These are phyloP conservation scores for Wallacemonas rigidus DNA, from an alignment of 208 protist genomes.

Conservation along the genomic window DNA sequence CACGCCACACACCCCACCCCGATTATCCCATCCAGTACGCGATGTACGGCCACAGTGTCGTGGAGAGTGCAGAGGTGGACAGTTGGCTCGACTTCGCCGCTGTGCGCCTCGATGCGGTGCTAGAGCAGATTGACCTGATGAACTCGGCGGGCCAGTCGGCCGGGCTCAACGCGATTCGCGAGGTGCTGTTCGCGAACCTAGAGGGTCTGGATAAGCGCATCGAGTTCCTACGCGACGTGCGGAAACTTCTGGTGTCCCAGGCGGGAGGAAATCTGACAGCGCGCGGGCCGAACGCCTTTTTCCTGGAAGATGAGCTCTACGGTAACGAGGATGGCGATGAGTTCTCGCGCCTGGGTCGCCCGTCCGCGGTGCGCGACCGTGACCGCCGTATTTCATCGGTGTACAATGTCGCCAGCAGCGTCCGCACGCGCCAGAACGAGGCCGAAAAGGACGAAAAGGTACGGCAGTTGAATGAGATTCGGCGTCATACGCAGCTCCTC, in stretches of 20 bases:
- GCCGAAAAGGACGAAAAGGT: conserved; percentile 43
- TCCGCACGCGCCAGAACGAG: conserved; percentile 30
- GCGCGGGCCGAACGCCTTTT: conserved; percentile 21
- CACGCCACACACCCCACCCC: conserved; percentile 49
- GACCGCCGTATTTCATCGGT: conserved; percentile 38
- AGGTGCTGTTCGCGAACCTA: conserved; percentile 33
- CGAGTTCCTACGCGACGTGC: conserved; percentile 33
- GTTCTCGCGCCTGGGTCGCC: neutral
- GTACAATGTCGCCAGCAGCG: conserved; percentile 46
- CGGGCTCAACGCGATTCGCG: conserved; percentile 16
- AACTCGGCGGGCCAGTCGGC: conserved; percentile 10
- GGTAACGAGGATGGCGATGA: conserved; percentile 8
- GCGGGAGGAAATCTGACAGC: conserved; percentile 27
- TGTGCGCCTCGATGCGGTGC: conserved; percentile 46
- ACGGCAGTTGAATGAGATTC: conserved; percentile 29
- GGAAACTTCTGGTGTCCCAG: conserved; percentile 32
- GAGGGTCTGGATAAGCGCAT: conserved; percentile 52
- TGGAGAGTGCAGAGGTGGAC: conserved; percentile 72
- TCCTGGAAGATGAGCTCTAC: conserved; percentile 23
- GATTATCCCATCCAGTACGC: conserved; percentile 61
- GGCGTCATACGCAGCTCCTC: conserved; percentile 27
- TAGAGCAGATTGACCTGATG: conserved; percentile 28
- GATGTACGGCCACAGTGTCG: conserved; percentile 67
- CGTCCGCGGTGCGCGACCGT: conserved; percentile 12
- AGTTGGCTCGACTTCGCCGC: conserved; percentile 79